Evolutionary conservation across 163 green algal species (phyloP).

Genomic region (Scenedesmus sp.): DNA sequence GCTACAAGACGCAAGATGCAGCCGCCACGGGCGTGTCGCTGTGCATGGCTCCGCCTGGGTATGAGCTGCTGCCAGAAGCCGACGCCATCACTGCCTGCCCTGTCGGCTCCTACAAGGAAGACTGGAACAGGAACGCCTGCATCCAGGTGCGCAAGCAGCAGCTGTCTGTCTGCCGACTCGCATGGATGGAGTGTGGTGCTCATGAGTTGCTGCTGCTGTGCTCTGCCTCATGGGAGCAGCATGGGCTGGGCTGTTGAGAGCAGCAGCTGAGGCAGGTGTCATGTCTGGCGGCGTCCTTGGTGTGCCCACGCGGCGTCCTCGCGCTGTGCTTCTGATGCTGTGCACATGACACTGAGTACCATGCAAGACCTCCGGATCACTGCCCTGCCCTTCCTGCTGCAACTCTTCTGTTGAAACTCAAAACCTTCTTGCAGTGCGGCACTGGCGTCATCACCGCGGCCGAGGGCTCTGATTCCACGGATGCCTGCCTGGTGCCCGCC

Average conservation of each 20-base stretch:
- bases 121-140: conserved; percentile 3
- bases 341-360: no score
- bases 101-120: background rate
- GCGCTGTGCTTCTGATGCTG: no score
- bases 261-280: no score
- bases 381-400: background rate
- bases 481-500: background rate
- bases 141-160: background rate
- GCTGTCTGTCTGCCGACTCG: background rate
- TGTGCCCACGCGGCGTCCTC: no score
- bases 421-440: conserved; percentile 2
- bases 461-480: background rate
- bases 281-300: no score
- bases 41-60: background rate
- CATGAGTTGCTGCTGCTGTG: background rate
- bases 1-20: background rate
- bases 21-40: background rate
- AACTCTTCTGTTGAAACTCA: background rate
- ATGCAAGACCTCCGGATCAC: no score
- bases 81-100: background rate
- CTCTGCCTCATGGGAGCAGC: conserved; percentile 1
- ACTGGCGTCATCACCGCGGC: background rate
- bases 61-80: background rate
- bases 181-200: no score
- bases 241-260: no score